Percentiles rank a stretch among this genome's conserved stretches.
Evolutionary conservation across 2,329 filamentous ascomycete genomes (phyloP).

Genomic region (Exophiala xenobiotica): DNA sequence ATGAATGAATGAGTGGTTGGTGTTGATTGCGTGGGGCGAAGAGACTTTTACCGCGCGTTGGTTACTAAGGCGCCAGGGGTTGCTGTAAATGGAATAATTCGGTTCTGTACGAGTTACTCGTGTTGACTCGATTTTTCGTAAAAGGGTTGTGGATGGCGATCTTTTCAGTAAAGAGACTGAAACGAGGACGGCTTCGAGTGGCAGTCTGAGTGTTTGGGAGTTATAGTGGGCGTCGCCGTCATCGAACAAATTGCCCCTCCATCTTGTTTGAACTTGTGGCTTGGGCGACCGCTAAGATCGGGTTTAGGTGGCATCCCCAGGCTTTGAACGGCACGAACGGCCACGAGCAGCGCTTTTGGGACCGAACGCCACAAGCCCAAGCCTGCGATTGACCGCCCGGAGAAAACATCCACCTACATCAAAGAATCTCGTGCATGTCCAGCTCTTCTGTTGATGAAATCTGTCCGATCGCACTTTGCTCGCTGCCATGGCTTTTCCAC

Average conservation of each 20-base stretch:
- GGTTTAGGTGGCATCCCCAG: background rate
- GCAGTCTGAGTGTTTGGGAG: background rate
- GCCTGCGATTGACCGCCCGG: too few relatives aligned
- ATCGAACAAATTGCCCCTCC: background rate
- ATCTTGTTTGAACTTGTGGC: too few relatives aligned
- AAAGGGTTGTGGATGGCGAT: conserved; percentile 1
- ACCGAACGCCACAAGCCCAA: too few relatives aligned
- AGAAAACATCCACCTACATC: background rate
- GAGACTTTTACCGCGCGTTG: conserved; percentile 3
- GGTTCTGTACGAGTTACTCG: background rate
- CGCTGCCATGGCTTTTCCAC: background rate
- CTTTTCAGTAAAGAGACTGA: background rate
- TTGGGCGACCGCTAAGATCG: too few relatives aligned
- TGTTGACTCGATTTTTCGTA: too few relatives aligned
- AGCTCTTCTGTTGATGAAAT: too few relatives aligned
- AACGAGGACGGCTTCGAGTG: background rate
- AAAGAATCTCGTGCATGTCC: background rate
- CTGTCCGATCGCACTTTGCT: too few relatives aligned
- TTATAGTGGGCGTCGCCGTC: background rate
- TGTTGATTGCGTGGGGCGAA: conserved; percentile 1
- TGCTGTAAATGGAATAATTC: background rate
- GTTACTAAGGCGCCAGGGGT: conserved; percentile 2
- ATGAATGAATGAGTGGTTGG: too few relatives aligned
- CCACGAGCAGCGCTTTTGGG: too few relatives aligned
- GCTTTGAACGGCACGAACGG: background rate